A percentile compares a stretch with the other conserved stretches of the same genome.
Evolutionary conservation across 768 basidiomycete genomes (phyloP).

Genomic region (Xerocomellus amylosporus): DNA sequence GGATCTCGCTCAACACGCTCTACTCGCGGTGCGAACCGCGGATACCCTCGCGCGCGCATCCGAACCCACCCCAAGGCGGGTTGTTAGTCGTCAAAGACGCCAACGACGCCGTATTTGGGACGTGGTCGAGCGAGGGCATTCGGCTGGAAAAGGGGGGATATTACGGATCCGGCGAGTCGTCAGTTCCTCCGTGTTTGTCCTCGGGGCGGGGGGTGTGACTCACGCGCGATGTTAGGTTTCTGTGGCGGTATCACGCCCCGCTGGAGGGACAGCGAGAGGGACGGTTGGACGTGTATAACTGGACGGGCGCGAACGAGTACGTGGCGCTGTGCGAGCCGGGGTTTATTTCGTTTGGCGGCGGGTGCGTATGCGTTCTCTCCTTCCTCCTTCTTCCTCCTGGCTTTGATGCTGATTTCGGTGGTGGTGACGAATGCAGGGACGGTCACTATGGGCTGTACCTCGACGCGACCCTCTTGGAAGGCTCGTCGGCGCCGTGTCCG

Average conservation of each 20-base stretch:
- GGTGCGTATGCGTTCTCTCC: constrained; percentile 48
- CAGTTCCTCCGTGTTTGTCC: not conserved
- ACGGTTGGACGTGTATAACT: constrained; percentile 62
- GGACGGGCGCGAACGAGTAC: constrained; percentile 90
- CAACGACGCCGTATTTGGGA: constrained; percentile 70
- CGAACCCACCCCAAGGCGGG: constrained; percentile 39
- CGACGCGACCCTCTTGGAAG: constrained; percentile 75
- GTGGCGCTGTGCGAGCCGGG: constrained; percentile 80
- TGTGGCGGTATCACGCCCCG: constrained; percentile 60
- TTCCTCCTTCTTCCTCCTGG: too few species aligned
- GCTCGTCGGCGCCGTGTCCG: constrained; percentile 79
- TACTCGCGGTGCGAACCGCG: constrained; percentile 61
- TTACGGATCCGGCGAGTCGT: constrained; percentile 85
- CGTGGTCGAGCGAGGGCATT: constrained; percentile 73
- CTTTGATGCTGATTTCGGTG: not conserved
- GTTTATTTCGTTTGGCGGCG: constrained; percentile 88
- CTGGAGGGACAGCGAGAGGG: constrained; percentile 18
- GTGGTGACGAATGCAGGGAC: constrained; percentile 45
- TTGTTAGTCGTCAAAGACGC: constrained; percentile 68
- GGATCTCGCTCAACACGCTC: constrained; percentile 86
- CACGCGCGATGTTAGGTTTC: constrained; percentile 50
- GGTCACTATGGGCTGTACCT: constrained; percentile 89
- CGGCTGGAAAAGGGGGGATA: constrained; percentile 59
- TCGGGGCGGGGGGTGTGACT: not conserved
- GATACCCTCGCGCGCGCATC: constrained; percentile 22